Evolutionary conservation across 176 grass and related monocot species (phyloP), one percentile per base, ranked within the genome.

Genomic region (Cenchrus americanus): DNA sequence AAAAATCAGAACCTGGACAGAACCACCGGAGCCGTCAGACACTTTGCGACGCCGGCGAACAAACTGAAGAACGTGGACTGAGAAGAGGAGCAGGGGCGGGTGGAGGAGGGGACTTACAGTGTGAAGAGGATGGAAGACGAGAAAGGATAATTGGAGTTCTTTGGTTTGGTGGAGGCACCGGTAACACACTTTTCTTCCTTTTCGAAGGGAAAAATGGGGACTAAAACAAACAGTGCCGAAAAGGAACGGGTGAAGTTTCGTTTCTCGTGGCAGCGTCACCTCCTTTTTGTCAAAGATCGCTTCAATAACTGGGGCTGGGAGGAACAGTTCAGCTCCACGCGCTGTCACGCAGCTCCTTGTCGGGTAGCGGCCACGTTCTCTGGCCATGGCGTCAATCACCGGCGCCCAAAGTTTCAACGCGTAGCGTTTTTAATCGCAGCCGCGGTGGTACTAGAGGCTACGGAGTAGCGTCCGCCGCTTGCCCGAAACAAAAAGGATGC

Each of bases 261-360:
- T 46, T 23, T 66, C 23, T 79, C 54, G 17, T 18, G 5, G 13
- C 11, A 37, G 76, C 13, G 59, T 64, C 42, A 78, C 43, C 10
- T 18, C 2, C 3, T 22, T 11, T 67, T 68, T 8, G 84, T 80
- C 76, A 79, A 86, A 51, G 44, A 54, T 63, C 6, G 46, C 66
- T 80, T 79, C 66, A 77, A 78, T 52, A 52, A 51, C 48, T 63
- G 83, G 53, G 49, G 76, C 49, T 37, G 46, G 73, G 74, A 69
- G 24, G 40, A 44, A 47, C 11, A 46, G 19, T 57, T 21, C 48
- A 54, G 24, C 40, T 34, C 23, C 69, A 74, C 83, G 14, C 62
- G 14, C 62, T 83, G 55, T 6, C 75, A 12, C 65, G 8, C 51
- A 42, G 43, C 66, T 52, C 54, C 53, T 8, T 27, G 43, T 69